These are phyloP conservation scores for Ogataea degrootiae DNA, from an alignment of 805 yeast genomes.

Conservation along the genomic window DNA sequence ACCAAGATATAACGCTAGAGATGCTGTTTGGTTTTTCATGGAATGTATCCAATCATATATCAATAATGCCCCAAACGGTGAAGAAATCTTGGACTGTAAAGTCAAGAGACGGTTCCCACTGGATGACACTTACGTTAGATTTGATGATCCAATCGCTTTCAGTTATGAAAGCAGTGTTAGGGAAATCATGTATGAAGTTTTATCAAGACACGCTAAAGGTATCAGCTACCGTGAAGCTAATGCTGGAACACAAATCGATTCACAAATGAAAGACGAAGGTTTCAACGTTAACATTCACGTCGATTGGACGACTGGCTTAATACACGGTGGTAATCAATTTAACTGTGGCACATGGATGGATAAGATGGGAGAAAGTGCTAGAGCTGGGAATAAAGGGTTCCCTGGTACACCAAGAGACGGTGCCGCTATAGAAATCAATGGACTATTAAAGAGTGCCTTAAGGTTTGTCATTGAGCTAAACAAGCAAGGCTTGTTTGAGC, in stretches of 20 bases:
- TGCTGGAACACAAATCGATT: slow-evolving; percentile 84
- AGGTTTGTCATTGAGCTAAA: slow-evolving; percentile 69
- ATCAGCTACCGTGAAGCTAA: slow-evolving; percentile 89
- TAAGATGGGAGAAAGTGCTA: slow-evolving; percentile 93
- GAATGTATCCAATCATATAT: slow-evolving; percentile 87
- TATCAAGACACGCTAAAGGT: slow-evolving; percentile 85
- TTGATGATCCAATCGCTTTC: slow-evolving; percentile 72
- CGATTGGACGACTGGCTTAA: slow-evolving; percentile 85
- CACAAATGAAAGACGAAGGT: slow-evolving; percentile 90
- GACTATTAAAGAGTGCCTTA: slow-evolving; percentile 76
- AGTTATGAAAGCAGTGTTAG: slow-evolving; percentile 62
- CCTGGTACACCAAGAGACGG: slow-evolving; percentile 99
- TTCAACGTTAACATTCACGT: slow-evolving; percentile 76
- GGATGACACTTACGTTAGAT: slow-evolving; percentile 72
- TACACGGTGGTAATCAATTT: slow-evolving; percentile 86
- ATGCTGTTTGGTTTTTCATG: slow-evolving; percentile 93
- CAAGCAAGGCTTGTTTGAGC: slow-evolving; percentile 49
- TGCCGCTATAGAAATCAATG: slow-evolving; percentile 90
- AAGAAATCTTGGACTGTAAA: slow-evolving; percentile 57
- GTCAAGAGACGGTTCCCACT: slow-evolving; percentile 77
- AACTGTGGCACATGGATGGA: slow-evolving; percentile 99
- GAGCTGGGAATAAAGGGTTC: slow-evolving; percentile 79
- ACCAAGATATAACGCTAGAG: slow-evolving; percentile 94
- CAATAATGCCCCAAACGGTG: slow-evolving; percentile 62
- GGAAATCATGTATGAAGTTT: slow-evolving; percentile 77